Conservation (phyloP, 2,329 filamentous ascomycete species). For the Biscogniauxia mediterranea region DNA sequence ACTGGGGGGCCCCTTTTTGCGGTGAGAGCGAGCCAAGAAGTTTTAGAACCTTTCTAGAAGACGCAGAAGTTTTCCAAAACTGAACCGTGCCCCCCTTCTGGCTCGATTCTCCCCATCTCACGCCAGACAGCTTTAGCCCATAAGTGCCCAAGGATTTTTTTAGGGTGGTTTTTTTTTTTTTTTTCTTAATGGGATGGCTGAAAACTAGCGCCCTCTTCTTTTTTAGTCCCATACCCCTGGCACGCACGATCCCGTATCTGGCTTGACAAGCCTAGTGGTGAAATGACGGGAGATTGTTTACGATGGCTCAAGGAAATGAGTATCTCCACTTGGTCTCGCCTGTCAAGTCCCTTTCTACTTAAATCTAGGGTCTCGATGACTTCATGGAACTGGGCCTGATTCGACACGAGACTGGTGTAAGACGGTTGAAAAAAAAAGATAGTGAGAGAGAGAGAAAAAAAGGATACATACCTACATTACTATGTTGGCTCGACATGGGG, state of each 20-base stretch:
- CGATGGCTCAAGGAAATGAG: slow-evolving; percentile 8
- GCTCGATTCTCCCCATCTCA: background rate
- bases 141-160: background rate
- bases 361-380: slow-evolving; percentile 21
- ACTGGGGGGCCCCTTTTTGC: background rate
- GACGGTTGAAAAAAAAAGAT: slow-evolving; percentile 9
- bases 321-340: slow-evolving; percentile 14
- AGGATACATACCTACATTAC: too few relatives aligned
- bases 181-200: background rate
- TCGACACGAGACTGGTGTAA: slow-evolving; percentile 3
- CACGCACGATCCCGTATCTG: background rate
- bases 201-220: background rate
- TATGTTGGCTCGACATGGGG: background rate
- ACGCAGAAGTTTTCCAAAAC: background rate
- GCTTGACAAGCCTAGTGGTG: background rate
- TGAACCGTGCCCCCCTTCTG: background rate
- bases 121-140: background rate
- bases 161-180: background rate
- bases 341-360: slow-evolving; percentile 10
- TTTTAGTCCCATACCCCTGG: background rate
- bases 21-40: slow-evolving; percentile 9
- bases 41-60: slow-evolving; percentile 21
- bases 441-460: too few relatives aligned
- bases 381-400: slow-evolving; percentile 12
- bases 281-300: slow-evolving; percentile 1